A percentile compares a stretch with the other conserved stretches of the same genome.
Conservation (phyloP, 176 grass and related monocot species). For the Aegilops umbellulata region DNA sequence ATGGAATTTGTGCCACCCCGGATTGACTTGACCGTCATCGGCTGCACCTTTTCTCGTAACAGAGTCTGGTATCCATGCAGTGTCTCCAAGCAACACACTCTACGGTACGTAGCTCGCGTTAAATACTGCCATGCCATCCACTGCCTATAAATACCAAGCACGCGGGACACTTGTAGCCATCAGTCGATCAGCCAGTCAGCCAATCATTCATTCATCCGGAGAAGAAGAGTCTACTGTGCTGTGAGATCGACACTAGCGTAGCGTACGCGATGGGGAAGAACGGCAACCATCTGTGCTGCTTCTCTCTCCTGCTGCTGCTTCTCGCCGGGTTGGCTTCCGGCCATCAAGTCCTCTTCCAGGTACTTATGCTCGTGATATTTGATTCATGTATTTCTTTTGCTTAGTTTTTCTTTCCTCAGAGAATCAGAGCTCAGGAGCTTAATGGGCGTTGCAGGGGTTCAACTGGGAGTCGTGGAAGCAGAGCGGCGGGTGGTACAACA, state of each 20-base stretch:
- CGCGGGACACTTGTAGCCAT: background rate
- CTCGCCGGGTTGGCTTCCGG: slow-evolving; percentile 20
- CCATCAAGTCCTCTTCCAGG: slow-evolving; percentile 58
- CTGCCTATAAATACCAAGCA: slow-evolving; percentile 11
- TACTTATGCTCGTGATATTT: background rate
- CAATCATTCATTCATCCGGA: background rate
- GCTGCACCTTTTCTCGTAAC: background rate
- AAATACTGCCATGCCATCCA: background rate
- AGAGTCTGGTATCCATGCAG: slow-evolving; percentile 17
- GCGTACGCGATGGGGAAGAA: background rate
- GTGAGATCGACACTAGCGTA: background rate
- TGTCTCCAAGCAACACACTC: slow-evolving; percentile 27
- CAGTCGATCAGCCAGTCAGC: background rate
- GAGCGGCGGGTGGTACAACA: slow-evolving; percentile 67
- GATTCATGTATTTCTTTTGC: too few species aligned
- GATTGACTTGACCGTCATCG: background rate
- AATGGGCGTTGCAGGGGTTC: slow-evolving; percentile 69
- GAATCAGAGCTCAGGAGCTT: too few species aligned
- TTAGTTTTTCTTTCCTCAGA: too few species aligned
- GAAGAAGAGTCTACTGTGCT: background rate
- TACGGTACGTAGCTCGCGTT: background rate
- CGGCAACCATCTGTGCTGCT: slow-evolving; percentile 5
- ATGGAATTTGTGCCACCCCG: background rate
- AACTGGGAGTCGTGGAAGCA: slow-evolving; percentile 91
- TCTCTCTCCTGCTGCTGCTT: slow-evolving; percentile 17